Percentiles rank a stretch among this genome's conserved stretches.
These are phyloP conservation scores for Spatholobus suberectus DNA, from an alignment of 306 rosid genomes.

Conservation along the genomic window DNA sequence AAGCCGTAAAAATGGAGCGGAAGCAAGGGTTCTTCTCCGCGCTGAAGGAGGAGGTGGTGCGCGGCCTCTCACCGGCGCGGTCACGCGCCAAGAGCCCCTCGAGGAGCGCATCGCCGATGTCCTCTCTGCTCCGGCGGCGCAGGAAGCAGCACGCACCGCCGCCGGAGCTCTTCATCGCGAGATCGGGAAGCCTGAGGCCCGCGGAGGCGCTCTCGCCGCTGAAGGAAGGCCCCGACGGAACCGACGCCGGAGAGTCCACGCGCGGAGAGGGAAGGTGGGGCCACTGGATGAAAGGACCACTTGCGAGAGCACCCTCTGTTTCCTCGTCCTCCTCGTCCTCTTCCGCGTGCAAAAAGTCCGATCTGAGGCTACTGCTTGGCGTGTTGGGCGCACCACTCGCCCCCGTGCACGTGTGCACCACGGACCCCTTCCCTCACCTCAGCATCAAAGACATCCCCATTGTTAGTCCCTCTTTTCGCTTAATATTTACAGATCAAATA, in stretches of 20 bases:
- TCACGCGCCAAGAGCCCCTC: constrained; percentile 83
- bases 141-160: constrained; percentile 67
- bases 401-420: constrained; percentile 86
- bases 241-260: constrained; percentile 63
- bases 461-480: constrained; percentile 58
- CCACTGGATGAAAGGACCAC: constrained; percentile 90
- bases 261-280: constrained; percentile 83
- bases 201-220: constrained; percentile 92
- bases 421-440: constrained; percentile 87
- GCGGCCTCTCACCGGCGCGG: constrained; percentile 85
- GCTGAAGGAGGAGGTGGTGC: constrained; percentile 79
- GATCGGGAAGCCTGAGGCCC: constrained; percentile 92
- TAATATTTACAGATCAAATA: background rate
- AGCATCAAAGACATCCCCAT: constrained; percentile 98
- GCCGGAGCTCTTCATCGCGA: constrained; percentile 66
- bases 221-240: constrained; percentile 93
- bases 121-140: constrained; percentile 72
- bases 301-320: constrained; percentile 78
- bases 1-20: constrained; percentile 65
- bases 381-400: constrained; percentile 96
- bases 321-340: constrained; percentile 60
- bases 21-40: constrained; percentile 91
- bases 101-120: constrained; percentile 72
- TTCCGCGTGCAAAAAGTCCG: constrained; percentile 75
- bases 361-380: constrained; percentile 93